A percentile compares a stretch with the other conserved stretches of the same genome.
Evolutionary conservation across 352 stramenopile species (phyloP).

Genomic region (Phytophthora multivora): DNA sequence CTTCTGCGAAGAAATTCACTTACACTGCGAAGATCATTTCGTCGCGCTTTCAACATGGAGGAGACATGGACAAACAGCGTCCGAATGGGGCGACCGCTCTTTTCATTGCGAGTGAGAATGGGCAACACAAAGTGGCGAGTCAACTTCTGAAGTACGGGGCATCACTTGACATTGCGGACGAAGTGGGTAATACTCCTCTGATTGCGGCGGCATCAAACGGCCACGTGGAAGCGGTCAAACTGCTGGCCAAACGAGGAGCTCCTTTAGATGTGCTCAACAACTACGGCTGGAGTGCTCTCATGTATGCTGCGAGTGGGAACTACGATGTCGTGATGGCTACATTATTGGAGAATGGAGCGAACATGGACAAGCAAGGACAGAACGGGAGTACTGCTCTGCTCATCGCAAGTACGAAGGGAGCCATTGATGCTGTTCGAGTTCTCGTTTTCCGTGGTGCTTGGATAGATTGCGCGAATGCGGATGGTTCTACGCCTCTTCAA

Average conservation of each 20-base stretch:
- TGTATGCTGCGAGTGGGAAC: background rate
- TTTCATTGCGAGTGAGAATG: background rate
- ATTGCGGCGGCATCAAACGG: background rate
- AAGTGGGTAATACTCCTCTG: background rate
- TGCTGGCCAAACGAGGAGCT: background rate
- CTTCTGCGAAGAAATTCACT: background rate
- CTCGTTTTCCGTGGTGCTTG: background rate
- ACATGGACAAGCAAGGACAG: background rate
- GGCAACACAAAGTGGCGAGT: background rate
- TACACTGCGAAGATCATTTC: background rate
- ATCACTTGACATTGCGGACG: background rate
- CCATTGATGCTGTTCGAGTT: background rate
- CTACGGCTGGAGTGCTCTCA: background rate
- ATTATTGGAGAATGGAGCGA: background rate
- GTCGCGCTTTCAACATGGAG: background rate
- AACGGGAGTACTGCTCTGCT: background rate
- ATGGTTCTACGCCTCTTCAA: background rate
- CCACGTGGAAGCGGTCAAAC: background rate
- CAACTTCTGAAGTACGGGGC: background rate
- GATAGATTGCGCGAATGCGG: background rate
- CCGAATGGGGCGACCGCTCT: background rate
- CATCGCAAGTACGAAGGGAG: background rate
- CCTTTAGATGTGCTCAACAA: background rate
- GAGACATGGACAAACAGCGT: background rate
- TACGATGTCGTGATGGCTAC: background rate